phyloP scores from a whole-genome alignment of 345 rosid species.

The Nephelium lappaceum region DNA sequence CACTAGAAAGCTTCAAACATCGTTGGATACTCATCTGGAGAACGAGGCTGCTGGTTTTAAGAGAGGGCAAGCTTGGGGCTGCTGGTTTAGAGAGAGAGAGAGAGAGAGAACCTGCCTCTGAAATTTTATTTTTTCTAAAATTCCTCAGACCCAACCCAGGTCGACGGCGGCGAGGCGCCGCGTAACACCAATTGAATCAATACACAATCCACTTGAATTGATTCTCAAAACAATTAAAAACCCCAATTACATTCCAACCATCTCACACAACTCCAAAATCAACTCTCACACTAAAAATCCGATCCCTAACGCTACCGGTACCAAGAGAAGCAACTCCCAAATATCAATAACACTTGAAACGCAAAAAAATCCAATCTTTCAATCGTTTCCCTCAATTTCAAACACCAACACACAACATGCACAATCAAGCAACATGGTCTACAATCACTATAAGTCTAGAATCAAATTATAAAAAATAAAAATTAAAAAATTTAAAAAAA shows the following conservation, averaged over 20 bases:
- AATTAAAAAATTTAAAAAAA: too few relatives aligned
- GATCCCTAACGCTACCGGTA: background rate
- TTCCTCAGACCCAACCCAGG: too few relatives aligned
- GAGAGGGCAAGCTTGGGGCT: too few relatives aligned
- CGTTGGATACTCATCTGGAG: too few relatives aligned
- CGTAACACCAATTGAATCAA: background rate
- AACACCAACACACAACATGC: background rate
- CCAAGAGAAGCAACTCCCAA: background rate
- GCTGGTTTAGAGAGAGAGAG: too few relatives aligned
- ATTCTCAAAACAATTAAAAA: background rate
- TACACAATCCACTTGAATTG: background rate
- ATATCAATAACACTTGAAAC: background rate
- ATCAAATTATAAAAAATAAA: too few relatives aligned
- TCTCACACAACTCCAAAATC: background rate
- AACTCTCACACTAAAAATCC: background rate
- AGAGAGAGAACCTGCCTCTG: too few relatives aligned
- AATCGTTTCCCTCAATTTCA: background rate
- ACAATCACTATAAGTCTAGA: background rate
- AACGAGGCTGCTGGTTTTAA: too few relatives aligned
- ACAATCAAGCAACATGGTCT: slow-evolving; percentile 14
- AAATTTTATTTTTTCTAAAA: too few relatives aligned
- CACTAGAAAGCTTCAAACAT: too few relatives aligned
- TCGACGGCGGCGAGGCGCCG: too few relatives aligned
- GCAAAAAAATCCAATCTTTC: background rate
- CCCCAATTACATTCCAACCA: background rate